A percentile compares a stretch with the other conserved stretches of the same genome.
These are phyloP conservation scores for Trichophyton verrucosum DNA, from an alignment of 2,329 filamentous ascomycete species.

Conservation along the genomic window DNA sequence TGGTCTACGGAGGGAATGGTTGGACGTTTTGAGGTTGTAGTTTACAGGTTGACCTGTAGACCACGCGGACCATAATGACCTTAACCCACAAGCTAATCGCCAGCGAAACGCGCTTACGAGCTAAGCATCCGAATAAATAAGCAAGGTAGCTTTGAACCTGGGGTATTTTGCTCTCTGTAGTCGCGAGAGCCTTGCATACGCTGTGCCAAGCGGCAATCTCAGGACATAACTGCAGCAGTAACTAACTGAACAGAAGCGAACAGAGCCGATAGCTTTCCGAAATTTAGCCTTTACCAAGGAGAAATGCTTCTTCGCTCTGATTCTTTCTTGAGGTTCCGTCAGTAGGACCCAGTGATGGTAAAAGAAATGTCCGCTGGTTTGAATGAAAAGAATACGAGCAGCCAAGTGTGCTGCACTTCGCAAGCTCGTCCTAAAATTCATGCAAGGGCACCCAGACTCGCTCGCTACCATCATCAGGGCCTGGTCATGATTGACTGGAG, in stretches of 20 bases:
- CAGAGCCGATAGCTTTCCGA: neutral
- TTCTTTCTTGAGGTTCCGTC: neutral
- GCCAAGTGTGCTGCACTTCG: neutral
- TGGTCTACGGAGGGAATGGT: constrained; percentile 1
- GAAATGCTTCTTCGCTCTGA: neutral
- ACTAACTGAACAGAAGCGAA: neutral
- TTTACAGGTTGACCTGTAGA: neutral
- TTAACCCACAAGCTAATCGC: neutral
- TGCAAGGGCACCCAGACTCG: neutral
- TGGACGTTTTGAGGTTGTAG: neutral
- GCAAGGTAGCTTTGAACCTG: neutral
- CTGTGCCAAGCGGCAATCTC: neutral
- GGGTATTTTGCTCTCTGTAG: neutral
- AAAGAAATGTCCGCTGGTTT: neutral
- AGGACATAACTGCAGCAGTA: neutral
- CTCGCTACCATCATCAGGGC: neutral
- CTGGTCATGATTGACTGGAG: neutral
- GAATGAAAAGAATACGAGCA: neutral
- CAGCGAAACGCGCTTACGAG: neutral
- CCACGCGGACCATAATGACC: neutral
- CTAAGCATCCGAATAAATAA: neutral
- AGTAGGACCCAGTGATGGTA: neutral
- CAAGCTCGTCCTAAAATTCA: neutral
- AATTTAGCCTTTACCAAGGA: neutral
- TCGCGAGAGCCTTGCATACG: neutral